A percentile compares a stretch with the other conserved stretches of the same genome.
These are phyloP conservation scores for Podospora pseudocomata DNA, from an alignment of 495 filamentous ascomycete species.

Conservation along the genomic window DNA sequence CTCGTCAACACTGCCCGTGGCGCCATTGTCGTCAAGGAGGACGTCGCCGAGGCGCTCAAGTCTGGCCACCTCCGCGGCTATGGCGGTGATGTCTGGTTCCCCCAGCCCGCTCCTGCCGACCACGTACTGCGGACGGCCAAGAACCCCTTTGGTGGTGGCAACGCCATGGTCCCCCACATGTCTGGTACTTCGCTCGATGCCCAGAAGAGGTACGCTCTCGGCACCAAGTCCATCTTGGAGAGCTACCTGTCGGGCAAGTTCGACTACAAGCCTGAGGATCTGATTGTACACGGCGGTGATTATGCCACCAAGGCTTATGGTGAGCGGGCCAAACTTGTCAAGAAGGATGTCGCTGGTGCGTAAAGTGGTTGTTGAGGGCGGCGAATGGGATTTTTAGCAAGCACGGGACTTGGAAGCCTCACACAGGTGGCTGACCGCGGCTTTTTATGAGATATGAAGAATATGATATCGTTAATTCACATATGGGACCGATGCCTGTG, in stretches of 20 bases:
- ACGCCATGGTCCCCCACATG: constrained; percentile 99
- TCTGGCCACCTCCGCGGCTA: constrained; percentile 93
- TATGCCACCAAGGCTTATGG: constrained; percentile 97
- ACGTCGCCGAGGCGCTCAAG: constrained; percentile 91
- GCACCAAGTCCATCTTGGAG: constrained; percentile 84
- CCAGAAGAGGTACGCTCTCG: constrained; percentile 89
- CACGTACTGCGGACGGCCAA: constrained; percentile 89
- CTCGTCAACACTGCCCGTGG: constrained; percentile 98
- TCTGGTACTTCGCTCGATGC: constrained; percentile 95
- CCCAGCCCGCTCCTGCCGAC: constrained; percentile 89
- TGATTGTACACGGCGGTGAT: constrained; percentile 89
- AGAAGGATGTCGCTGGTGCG: background rate
- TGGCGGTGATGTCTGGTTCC: constrained; percentile 83
- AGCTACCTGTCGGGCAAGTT: constrained; percentile 81
- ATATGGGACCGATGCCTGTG: background rate
- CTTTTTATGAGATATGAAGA: background rate
- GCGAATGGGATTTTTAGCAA: background rate
- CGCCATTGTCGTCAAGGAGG: constrained; percentile 98
- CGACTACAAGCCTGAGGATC: constrained; percentile 85
- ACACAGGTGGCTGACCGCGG: background rate
- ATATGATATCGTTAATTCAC: background rate
- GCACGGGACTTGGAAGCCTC: background rate
- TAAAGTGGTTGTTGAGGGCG: background rate
- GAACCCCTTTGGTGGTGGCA: constrained; percentile 93
- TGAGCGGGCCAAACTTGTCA: constrained; percentile 56